Base-by-base conservation (phyloP, 2,329 filamentous ascomycete genomes). In the Phyllachora maydis region DNA sequence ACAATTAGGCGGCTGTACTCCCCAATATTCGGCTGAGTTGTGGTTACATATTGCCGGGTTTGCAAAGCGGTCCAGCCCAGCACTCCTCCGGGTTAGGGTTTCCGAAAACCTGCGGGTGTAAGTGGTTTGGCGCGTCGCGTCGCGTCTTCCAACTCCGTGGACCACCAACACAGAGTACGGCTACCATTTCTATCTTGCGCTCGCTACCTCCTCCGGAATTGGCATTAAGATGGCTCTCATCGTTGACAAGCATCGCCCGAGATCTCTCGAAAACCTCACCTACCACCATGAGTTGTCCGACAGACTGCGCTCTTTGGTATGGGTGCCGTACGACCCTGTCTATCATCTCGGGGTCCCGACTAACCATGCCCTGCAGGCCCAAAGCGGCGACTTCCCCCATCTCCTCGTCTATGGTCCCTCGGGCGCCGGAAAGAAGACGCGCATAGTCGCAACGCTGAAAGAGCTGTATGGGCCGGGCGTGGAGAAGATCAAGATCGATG, bases 401-500 rank as follows among this genome's bases (percentile, higher is more conserved):
- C 70, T 98, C 22, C 76, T 98, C 31, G 78, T 98, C 33, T 98
- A 95, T 44, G 88, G 88, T 0, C 88, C 88, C 1, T 93, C 85
- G 0, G 88, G 88, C 16, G 88, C 88, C 4, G 88, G 88, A 35
- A 98, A 98, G 50, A 98, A 98, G 52, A 98, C 88, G 2, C 73
- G 88, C 20, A 90, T 95, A 35, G 81, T 93, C 11, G 83, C 88
- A 10, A 95, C 85, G 0, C 56, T 98, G 4, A 91, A 92, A 46
- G 85, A 93, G 42, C 63, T 98, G 6, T 98, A 88, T 47, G 88
- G 88, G 0, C 73, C 85, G 0, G 85, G 88, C 20, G 88, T 92
- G n/a, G 90, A 98, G 43, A 95, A 93, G 61, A 98, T 98, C 61
- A 95, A 95, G 56, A 95, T 98, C 50, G 88, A 98, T 44, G 79